Evolutionary conservation across 306 rosid genomes (phyloP).

Genomic region (Potentilla sterilis): DNA sequence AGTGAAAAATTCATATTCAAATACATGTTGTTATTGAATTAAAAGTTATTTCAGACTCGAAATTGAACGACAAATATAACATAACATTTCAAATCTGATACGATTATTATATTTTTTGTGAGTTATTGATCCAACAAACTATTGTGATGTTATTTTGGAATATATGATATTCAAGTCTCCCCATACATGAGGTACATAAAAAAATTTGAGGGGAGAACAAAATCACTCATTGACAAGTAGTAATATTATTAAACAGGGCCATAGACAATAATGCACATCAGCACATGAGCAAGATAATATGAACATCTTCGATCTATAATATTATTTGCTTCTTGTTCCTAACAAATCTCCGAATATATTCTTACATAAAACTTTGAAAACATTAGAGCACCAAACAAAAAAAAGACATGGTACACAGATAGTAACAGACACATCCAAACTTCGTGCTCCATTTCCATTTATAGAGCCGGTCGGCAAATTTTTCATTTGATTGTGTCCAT

Average conservation of each 20-base stretch:
- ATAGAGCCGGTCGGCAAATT: constrained; percentile 40
- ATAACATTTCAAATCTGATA: neutral
- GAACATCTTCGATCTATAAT: constrained; percentile 50
- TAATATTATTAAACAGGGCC: constrained; percentile 29
- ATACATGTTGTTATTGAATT: too few relatives aligned
- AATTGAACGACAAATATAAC: neutral
- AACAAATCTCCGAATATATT: constrained; percentile 46
- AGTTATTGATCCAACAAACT: neutral
- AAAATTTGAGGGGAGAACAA: constrained; percentile 1
- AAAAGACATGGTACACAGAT: constrained; percentile 27
- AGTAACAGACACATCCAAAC: constrained; percentile 48
- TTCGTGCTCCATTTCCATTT: constrained; percentile 32
- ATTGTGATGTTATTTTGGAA: neutral
- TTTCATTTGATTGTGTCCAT: constrained; percentile 30
- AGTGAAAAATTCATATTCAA: neutral
- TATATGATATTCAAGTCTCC: neutral
- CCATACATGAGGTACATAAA: neutral
- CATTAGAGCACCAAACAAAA: constrained; percentile 20
- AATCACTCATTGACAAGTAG: constrained; percentile 14
- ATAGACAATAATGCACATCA: constrained; percentile 21
- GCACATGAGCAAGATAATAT: constrained; percentile 40
- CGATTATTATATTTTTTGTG: neutral
- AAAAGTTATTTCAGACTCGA: neutral
- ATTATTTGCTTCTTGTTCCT: constrained; percentile 46
- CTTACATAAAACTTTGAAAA: constrained; percentile 39